These are phyloP conservation scores for Aspergillus alliaceus DNA, from an alignment of 2,329 filamentous ascomycete genomes.

Conservation along the genomic window DNA sequence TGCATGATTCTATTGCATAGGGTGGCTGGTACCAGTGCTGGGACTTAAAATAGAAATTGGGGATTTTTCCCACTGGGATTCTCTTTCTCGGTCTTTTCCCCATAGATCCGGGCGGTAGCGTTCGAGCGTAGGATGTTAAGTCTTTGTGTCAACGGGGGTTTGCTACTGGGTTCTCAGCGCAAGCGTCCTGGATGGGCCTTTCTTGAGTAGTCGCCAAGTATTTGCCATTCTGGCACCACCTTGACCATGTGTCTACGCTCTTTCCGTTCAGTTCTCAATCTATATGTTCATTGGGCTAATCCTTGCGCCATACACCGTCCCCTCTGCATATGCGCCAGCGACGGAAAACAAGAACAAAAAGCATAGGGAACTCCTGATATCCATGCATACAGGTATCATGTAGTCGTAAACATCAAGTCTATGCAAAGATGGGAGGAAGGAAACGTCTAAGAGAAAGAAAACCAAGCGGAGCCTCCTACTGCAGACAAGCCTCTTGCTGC, in stretches of 20 bases:
- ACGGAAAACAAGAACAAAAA: neutral
- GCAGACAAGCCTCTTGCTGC: constrained; percentile 1
- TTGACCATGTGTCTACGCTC: neutral
- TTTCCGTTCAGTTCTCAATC: neutral
- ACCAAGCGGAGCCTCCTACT: neutral
- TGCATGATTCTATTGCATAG: neutral
- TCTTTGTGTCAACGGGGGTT: neutral
- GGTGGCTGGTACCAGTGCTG: neutral
- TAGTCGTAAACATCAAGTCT: neutral
- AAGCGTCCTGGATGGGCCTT: neutral
- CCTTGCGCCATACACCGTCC: too few species aligned
- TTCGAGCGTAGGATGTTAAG: neutral
- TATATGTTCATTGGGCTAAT: too few species aligned
- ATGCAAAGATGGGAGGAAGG: neutral
- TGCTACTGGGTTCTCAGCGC: neutral
- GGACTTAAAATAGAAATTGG: neutral
- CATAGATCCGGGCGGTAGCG: neutral
- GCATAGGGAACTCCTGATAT: neutral
- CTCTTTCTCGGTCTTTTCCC: neutral
- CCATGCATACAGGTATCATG: neutral
- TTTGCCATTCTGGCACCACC: neutral
- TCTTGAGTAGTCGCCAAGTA: neutral
- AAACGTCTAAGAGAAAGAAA: neutral
- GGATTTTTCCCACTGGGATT: neutral
- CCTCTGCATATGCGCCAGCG: neutral